These are phyloP conservation scores for Quercus variabilis DNA, from an alignment of 306 rosid genomes.

Conservation along the genomic window DNA sequence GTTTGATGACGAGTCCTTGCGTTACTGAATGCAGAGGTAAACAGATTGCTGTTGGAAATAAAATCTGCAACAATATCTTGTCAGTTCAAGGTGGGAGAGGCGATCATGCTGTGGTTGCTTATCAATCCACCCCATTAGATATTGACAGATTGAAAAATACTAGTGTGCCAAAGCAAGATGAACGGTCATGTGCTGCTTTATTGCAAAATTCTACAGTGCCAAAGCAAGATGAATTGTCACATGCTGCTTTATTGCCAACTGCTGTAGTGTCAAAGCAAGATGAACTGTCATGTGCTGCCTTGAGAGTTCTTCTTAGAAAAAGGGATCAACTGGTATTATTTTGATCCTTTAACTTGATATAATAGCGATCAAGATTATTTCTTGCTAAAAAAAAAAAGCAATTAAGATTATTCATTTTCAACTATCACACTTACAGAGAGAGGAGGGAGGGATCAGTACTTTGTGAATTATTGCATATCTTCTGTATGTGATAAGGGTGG, in stretches of 20 bases:
- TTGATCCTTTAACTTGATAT: slow-evolving; percentile 7
- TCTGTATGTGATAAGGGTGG: not conserved
- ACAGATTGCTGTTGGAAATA: slow-evolving; percentile 27
- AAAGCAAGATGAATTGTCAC: slow-evolving; percentile 42
- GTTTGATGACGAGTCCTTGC: slow-evolving; percentile 15
- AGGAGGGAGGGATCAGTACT: not conserved
- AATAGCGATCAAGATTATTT: not conserved
- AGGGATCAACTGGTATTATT: slow-evolving; percentile 61
- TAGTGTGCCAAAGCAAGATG: slow-evolving; percentile 41
- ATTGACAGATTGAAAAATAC: slow-evolving; percentile 31
- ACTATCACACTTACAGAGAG: not conserved
- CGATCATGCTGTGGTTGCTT: slow-evolving; percentile 20
- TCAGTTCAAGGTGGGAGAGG: slow-evolving; percentile 23
- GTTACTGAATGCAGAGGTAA: slow-evolving; percentile 26
- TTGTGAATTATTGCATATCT: not conserved
- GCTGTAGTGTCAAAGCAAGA: slow-evolving; percentile 41
- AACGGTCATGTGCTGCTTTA: slow-evolving; percentile 49
- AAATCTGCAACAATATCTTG: slow-evolving; percentile 25
- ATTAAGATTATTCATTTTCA: not conserved
- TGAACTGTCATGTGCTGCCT: slow-evolving; percentile 48
- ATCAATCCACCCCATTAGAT: slow-evolving; percentile 25
- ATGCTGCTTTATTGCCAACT: slow-evolving; percentile 36
- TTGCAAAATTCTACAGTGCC: slow-evolving; percentile 23
- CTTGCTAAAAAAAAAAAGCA: not conserved
- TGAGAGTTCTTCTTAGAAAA: slow-evolving; percentile 45